Evolutionary conservation across 495 filamentous ascomycete species (phyloP), one percentile per base, ranked within the genome.

Genomic region (Cercophora samala): DNA sequence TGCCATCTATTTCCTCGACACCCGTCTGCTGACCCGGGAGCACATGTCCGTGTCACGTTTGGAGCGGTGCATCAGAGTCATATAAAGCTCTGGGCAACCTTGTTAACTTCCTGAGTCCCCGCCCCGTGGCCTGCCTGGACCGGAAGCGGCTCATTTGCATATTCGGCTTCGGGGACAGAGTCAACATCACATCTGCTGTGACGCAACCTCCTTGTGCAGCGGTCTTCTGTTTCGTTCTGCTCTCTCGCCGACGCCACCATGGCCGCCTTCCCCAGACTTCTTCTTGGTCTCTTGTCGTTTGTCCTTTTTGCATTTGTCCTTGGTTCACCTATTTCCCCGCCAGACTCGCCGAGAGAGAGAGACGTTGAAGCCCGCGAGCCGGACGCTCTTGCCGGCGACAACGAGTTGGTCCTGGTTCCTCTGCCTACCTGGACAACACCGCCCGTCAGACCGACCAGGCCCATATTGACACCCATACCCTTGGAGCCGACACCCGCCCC

Each of bases 91-190:
- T 46, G 59, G 60, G 42, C 53, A 37, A 37, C 60, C 13, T 58
- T 66, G 60, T 29, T 63, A 61, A 61, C 25, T 59, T 37, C 59
- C 56, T 22, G 19, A 64, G 55, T n/a, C 46, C n/a, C n/a, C n/a
- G n/a, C n/a, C n/a, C 59, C 56, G 68, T 68, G 70, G 63, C 65
- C 70, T 68, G 63, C 65, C 70, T 68, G 65, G 59, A 66, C 63
- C 37, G 26, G 64, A 72, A 60, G 58, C 66, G 64, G 67, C 64
- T 56, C 66, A 69, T 70, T 66, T 66, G 64, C 62, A 73, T 59
- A 67, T 58, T 64, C 54, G 71, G 59, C 62, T 61, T 65, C 64
- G 59, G 63, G 65, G 37, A 46, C 9, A 62, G 58, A 59, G 63
- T 24, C 65, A 52, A 32, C 51, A 53, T 64, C 65, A 23, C 26